Evolutionary conservation across 495 filamentous ascomycete genomes (phyloP).

Genomic region (Xylaria grammica): DNA sequence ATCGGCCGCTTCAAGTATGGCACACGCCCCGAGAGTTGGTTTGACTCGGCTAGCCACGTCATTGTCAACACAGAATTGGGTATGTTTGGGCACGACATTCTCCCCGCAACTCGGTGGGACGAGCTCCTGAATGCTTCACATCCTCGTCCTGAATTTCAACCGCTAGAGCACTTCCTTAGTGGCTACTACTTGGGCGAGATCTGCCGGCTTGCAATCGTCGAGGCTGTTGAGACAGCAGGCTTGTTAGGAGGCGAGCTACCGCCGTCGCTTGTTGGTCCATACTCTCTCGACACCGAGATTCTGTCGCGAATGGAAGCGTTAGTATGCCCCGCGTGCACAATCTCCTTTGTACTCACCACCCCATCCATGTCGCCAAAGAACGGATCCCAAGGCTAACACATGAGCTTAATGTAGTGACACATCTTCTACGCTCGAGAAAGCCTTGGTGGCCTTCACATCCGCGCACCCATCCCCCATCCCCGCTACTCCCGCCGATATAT

Average conservation of each 20-base stretch:
- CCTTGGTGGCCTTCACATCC: conserved; percentile 40
- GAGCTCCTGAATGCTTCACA: conserved; percentile 63
- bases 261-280: conserved; percentile 53
- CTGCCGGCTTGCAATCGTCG: conserved; percentile 69
- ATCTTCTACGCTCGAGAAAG: conserved; percentile 37
- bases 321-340: conserved; percentile 26
- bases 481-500: conserved; percentile 55
- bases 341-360: background rate
- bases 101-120: conserved; percentile 79
- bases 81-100: conserved; percentile 74
- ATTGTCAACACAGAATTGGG: conserved; percentile 88
- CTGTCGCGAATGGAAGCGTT: conserved; percentile 65
- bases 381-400: conserved; percentile 24
- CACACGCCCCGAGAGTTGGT: conserved; percentile 57
- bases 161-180: conserved; percentile 81
- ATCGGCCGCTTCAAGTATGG: conserved; percentile 57
- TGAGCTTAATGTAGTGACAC: conserved; percentile 36
- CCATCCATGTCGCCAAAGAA: background rate
- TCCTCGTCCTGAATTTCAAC: conserved; percentile 80
- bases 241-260: conserved; percentile 64
- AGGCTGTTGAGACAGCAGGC: conserved; percentile 60
- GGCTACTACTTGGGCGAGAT: conserved; percentile 87
- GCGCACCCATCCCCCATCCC: conserved; percentile 51
- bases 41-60: conserved; percentile 58
- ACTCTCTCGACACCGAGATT: conserved; percentile 65